phyloP scores from a whole-genome alignment of 2,329 filamentous ascomycete genomes.

The Penicillium verrucosum region DNA sequence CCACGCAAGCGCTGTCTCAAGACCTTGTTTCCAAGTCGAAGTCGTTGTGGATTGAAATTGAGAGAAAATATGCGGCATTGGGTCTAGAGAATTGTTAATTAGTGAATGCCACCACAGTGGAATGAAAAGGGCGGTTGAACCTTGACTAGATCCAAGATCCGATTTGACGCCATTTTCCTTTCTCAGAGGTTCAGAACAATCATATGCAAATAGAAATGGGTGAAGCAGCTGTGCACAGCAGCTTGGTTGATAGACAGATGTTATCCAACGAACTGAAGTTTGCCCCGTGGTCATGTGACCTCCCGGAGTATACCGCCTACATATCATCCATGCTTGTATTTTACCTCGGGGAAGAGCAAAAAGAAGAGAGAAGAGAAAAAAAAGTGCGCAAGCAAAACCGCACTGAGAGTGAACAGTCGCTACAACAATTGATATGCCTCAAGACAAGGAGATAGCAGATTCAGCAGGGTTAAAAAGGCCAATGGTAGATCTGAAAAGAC shows the following conservation, averaged over 20 bases:
- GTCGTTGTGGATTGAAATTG: slow-evolving; percentile 79
- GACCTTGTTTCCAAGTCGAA: slow-evolving; percentile 86
- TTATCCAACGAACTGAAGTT: slow-evolving; percentile 1
- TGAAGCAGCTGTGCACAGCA: background rate
- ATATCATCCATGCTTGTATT: background rate
- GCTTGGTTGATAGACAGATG: background rate
- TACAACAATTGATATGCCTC: background rate
- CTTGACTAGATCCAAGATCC: slow-evolving; percentile 71
- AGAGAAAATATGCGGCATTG: slow-evolving; percentile 91
- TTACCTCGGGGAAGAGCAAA: background rate
- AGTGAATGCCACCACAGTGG: background rate
- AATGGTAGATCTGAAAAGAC: background rate
- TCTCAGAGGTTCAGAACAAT: background rate
- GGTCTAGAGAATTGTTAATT: slow-evolving; percentile 51
- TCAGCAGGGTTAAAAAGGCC: background rate
- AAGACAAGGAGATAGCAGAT: background rate
- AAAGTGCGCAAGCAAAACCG: background rate
- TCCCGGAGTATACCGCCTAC: background rate
- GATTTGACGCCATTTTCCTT: slow-evolving; percentile 46
- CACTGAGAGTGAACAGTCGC: background rate
- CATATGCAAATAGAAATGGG: background rate
- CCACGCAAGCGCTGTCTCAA: slow-evolving; percentile 83
- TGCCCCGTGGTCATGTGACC: background rate
- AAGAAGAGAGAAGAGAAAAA: background rate
- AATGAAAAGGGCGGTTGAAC: slow-evolving; percentile 45